Evolutionary conservation across 306 rosid genomes (phyloP), one percentile per base, ranked within the genome.

Genomic region (Ziziphus jujuba): DNA sequence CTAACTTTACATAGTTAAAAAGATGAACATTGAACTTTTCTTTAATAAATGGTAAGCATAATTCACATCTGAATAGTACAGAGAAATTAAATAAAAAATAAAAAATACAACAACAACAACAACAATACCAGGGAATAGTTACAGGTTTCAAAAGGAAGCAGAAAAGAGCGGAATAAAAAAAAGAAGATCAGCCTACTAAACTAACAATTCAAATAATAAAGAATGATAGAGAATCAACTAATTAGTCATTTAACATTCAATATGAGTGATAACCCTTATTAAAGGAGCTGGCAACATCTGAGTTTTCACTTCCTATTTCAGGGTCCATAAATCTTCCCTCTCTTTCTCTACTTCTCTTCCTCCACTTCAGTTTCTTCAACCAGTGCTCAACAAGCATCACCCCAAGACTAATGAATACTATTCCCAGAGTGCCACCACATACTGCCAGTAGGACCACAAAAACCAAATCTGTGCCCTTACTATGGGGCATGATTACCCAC

Each of bases 221-320:
- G 49, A 38, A 36, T 12, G n/a, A n/a, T n/a, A n/a, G 33, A 15
- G 13, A 60, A 20, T 5, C 11, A 36, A 60, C 49, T 9, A 12
- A 28, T 28, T 28, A 40, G 45, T 59, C 15, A 59, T 59, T 40
- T 10, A 40, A 40, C 13, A 40, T 52, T 83, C 78, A 88, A 61
- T 79, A 90, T 45, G 95, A 90, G 66, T 86, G 87, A 51, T 80
- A 90, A 34, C 97, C 97, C 35, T 66, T 78, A 7, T 24, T 15
- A 68, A 22, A 82, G 57, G 82, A 61, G 84, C 88, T 76, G 68
- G 81, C 86, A 65, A 87, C 56, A 73, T 90, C 95, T 12, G 97
- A 90, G 70, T 82, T 87, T 35, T 40, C 71, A 72, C 90, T 85
- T 69, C 64, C 91, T 21, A 45, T 61, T 63, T 76, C 87, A 9